Base-by-base conservation (phyloP, 345 rosid species). In the Aegle marmelos region DNA sequence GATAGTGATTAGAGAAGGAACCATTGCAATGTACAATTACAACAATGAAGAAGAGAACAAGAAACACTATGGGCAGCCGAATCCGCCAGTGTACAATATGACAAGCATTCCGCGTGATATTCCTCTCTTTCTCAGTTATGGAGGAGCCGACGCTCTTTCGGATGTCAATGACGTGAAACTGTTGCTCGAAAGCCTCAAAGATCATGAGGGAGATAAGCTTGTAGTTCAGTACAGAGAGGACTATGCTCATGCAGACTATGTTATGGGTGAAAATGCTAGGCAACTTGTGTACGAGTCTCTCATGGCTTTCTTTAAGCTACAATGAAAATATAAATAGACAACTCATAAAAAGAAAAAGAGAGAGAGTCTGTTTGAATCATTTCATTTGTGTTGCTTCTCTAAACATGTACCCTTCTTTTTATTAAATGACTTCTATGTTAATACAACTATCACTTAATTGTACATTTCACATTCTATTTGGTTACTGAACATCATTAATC, bases 181-280 rank as follows among this genome's bases (percentile, higher is more conserved):
- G 16, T 72, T 90, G 84, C 62, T 88, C 17, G 74, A 80, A 6
- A 81, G 75, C 75, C 80, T 90, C 11, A 80, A 81, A 73, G 79
- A 80, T 68, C 87, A 82, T 54, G 79, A 81, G 1, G 70, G 82
- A 58, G 85, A 83, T 76, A 88, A 87, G 67, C 82, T 87, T n/a
- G 84, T 78, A 1, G 41, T 74, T 57, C 83, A 80, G 67, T 83
- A 57, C 65, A 76, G 76, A 41, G 64, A 57, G 1, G 76, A 83
- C 45, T 86, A 84, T 68, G 87, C 90, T 68, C 91, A 90, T 66
- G 80, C 83, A 0, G 94, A 90, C 61, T 87, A 76, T 71, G 85
- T 88, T 25, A 80, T 88, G 85, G 86, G 79, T 41, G 76, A 59
- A 24, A 88, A 83, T 82, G 91, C 89, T 33, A 83, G 75, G 56